These are phyloP conservation scores for Leucocoprinus gongylophorus DNA, from an alignment of 1,284 basidiomycete species.

Conservation along the genomic window DNA sequence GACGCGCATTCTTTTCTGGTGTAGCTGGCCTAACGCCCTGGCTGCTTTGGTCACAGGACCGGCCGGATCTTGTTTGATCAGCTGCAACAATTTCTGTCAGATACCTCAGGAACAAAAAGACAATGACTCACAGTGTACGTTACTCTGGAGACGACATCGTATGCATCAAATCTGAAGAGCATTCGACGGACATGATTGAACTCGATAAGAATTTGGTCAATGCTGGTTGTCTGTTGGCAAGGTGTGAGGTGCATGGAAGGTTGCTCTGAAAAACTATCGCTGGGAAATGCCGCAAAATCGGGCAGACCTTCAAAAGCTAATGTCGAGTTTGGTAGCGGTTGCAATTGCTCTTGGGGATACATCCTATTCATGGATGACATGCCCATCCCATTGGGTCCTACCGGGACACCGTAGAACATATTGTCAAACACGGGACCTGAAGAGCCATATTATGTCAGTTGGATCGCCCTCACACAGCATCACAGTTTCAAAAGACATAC, in stretches of 20 bases:
- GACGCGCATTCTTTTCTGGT: constrained; percentile 55
- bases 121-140: constrained; percentile 50
- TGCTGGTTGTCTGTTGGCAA: constrained; percentile 37
- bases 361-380: constrained; percentile 1
- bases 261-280: constrained; percentile 1
- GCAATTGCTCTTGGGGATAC: constrained; percentile 2
- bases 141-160: constrained; percentile 46
- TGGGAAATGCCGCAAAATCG: constrained; percentile 6
- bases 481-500: constrained; percentile 25
- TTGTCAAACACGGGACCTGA: constrained; percentile 30
- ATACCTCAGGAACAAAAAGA: background rate
- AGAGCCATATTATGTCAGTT: constrained; percentile 18
- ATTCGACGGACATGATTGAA: constrained; percentile 57
- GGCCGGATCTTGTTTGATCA: constrained; percentile 55
- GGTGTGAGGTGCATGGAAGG: constrained; percentile 22
- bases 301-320: constrained; percentile 1
- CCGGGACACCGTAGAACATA: constrained; percentile 3
- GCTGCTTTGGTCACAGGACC: constrained; percentile 65
- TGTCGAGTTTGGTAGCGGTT: background rate
- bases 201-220: constrained; percentile 57
- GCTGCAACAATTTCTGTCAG: constrained; percentile 30
- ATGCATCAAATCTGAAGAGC: constrained; percentile 44
- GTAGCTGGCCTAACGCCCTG: constrained; percentile 67
- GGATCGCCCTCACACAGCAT: constrained; percentile 11
- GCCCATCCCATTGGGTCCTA: constrained; percentile 1